Evolutionary conservation across 805 yeast species (phyloP).

Genomic region (Ogataea methanolica): DNA sequence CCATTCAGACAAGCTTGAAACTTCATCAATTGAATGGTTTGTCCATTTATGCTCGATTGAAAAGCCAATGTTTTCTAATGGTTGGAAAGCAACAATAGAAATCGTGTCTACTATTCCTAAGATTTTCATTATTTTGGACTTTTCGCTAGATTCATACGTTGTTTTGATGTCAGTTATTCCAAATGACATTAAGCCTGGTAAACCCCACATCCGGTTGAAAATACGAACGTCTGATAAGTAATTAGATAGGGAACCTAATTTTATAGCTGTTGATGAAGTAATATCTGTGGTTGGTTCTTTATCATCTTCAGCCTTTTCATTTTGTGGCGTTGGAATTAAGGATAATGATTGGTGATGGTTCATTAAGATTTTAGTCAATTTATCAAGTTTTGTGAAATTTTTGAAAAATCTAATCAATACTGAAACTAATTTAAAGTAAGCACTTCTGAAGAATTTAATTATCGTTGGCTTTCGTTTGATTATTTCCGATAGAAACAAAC

Average conservation of each 20-base stretch:
- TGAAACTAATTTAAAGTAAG: constrained; percentile 1
- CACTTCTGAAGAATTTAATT: neutral
- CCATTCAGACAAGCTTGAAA: constrained; percentile 15
- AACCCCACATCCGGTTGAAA: constrained; percentile 33
- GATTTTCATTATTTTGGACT: constrained; percentile 15
- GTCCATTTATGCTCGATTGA: constrained; percentile 30
- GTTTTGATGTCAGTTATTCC: constrained; percentile 14
- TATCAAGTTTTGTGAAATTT: neutral
- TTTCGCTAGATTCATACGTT: constrained; percentile 3
- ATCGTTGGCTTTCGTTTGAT: constrained; percentile 18
- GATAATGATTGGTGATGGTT: neutral
- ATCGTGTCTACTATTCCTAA: constrained; percentile 22
- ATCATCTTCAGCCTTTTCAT: constrained; percentile 1
- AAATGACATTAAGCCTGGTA: constrained; percentile 25
- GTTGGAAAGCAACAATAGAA: constrained; percentile 28
- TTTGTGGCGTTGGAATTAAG: neutral
- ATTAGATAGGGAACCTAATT: constrained; percentile 22
- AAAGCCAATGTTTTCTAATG: constrained; percentile 33
- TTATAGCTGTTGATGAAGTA: constrained; percentile 8
- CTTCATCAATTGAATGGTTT: constrained; percentile 11
- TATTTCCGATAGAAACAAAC: constrained; percentile 25
- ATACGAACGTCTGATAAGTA: constrained; percentile 33
- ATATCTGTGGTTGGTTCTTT: neutral
- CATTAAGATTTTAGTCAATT: neutral
- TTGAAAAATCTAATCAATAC: constrained; percentile 1